Conservation (phyloP, 116 monocot species). For the Iris pallida region DNA sequence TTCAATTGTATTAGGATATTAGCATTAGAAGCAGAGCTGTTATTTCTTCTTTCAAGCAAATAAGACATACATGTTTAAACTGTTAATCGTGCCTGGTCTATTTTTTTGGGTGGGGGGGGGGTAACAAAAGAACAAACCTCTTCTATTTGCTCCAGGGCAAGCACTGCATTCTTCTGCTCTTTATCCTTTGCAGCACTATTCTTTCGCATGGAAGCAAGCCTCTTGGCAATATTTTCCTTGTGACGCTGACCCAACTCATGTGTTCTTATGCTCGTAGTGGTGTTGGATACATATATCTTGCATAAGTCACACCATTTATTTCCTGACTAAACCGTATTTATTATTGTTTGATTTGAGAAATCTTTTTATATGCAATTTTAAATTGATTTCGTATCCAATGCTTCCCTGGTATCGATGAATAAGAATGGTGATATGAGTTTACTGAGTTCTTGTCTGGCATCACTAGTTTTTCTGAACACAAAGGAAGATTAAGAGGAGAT, state of each 20-base stretch:
- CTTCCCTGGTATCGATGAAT: slow-evolving; percentile 31
- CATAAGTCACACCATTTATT: slow-evolving; percentile 99
- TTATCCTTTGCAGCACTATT: slow-evolving; percentile 85
- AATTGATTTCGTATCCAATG: slow-evolving; percentile 39
- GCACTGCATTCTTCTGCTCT: slow-evolving; percentile 65
- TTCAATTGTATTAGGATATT: too few relatives aligned
- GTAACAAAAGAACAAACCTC: too few relatives aligned
- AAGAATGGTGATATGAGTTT: slow-evolving; percentile 32
- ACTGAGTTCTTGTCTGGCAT: slow-evolving; percentile 20
- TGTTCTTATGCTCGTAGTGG: slow-evolving; percentile 77
- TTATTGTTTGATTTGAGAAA: too few relatives aligned
- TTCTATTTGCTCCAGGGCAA: slow-evolving; percentile 86
- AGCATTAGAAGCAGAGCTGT: too few relatives aligned
- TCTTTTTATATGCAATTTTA: too few relatives aligned
- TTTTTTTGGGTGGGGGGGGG: too few relatives aligned
- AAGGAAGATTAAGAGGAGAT: too few relatives aligned
- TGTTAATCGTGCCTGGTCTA: too few relatives aligned
- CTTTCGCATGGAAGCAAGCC: slow-evolving; percentile 75
- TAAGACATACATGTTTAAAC: too few relatives aligned
- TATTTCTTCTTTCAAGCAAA: too few relatives aligned
- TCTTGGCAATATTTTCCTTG: slow-evolving; percentile 83
- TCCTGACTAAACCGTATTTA: slow-evolving; percentile 99
- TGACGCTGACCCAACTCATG: slow-evolving; percentile 93
- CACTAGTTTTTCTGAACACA: slow-evolving; percentile 20
- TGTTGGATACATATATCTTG: slow-evolving; percentile 93